Base-by-base conservation (phyloP, 179 eudicot species). In the Sideroxylon spinosum region DNA sequence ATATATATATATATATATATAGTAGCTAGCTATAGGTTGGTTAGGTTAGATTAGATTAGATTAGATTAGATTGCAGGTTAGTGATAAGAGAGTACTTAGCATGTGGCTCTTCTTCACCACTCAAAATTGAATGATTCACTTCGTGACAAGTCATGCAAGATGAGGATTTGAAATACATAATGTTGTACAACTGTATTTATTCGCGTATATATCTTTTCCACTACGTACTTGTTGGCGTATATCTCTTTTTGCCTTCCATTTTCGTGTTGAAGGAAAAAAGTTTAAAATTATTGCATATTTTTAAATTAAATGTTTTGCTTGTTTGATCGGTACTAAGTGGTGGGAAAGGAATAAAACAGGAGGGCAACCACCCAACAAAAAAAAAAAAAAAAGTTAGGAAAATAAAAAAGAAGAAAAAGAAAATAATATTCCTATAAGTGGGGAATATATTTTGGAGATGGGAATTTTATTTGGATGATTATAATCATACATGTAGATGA, bases 401-500 rank as follows among this genome's bases (percentile, higher is more conserved):
- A 32, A 73, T n/a, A 73, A 25, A 29, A 56, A 49, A 74, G 12
- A 28, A 32, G 28, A 9, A 23, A 16, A 26, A 25, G 10, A 16
- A 32, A 20, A 73, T 14, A 25, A 56, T 53, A 71, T 52, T 52
- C 75, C 22, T 52, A 14, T 20, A 53, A 71, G 61, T 71, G 44
- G 77, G 77, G 76, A 74, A 74, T 74, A 74, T 73, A 17, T 71
- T 71, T 71, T 50, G 28, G 55, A 8, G 48, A 48, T 73, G 76
- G 67, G 67, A 74, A 57, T 74, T 74, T 22, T 1, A 20, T 74
- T 59, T 74, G n/a, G 29, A 52, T 57, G n/a, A 32, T 25, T 59
- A 29, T 52, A 11, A 64, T 26, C 37, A 67, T n/a, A 9, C 16
- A 57, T 73, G 44, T 25, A 20, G 4, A 16, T 9, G 19, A 50